phyloP scores from a whole-genome alignment of 331 rosid genomes.

The Stylosanthes scabra region DNA sequence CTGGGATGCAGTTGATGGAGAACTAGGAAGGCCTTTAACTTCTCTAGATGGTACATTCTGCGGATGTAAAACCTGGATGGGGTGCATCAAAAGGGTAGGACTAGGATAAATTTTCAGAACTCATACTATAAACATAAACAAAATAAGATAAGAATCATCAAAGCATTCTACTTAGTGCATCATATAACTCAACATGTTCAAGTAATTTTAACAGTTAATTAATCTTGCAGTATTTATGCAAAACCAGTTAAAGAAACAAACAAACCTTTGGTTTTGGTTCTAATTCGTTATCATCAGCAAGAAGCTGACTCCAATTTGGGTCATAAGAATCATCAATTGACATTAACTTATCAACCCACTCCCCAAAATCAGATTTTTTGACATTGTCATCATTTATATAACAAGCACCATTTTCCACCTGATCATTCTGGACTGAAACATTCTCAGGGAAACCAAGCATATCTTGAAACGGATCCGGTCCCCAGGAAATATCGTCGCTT shows the following conservation, averaged over 20 bases:
- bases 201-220: conserved; percentile 10
- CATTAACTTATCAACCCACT: conserved; percentile 81
- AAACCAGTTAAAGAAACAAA: conserved; percentile 49
- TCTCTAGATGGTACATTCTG: conserved; percentile 54
- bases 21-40: conserved; percentile 44
- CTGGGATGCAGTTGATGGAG: conserved; percentile 56
- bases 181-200: neutral
- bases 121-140: conserved; percentile 20
- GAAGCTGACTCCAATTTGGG: conserved; percentile 76
- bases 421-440: conserved; percentile 61
- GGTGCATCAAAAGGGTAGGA: conserved; percentile 52
- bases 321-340: conserved; percentile 59
- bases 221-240: conserved; percentile 7
- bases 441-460: conserved; percentile 59
- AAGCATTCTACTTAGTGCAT: too few relatives aligned
- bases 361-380: conserved; percentile 62
- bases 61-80: conserved; percentile 49
- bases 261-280: conserved; percentile 82
- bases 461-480: conserved; percentile 66
- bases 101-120: conserved; percentile 43
- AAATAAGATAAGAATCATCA: conserved; percentile 6
- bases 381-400: conserved; percentile 55
- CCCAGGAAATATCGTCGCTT: conserved; percentile 62
- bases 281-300: conserved; percentile 51
- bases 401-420: conserved; percentile 52